These are phyloP conservation scores for Beverwykella pulmonaria DNA, from an alignment of 495 filamentous ascomycete genomes.

Conservation along the genomic window DNA sequence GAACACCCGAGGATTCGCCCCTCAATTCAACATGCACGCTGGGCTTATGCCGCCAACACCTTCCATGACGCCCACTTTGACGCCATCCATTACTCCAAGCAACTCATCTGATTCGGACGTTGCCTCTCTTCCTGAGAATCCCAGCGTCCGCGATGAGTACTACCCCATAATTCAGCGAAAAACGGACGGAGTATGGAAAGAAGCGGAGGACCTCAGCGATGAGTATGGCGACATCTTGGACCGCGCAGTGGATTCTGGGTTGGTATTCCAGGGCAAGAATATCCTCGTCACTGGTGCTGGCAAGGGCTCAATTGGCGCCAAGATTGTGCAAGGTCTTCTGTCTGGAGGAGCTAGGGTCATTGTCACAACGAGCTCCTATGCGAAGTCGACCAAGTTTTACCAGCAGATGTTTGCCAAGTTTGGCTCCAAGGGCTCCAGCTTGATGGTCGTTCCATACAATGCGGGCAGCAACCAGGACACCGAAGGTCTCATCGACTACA, in stretches of 20 bases:
- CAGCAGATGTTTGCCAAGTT: constrained; percentile 93
- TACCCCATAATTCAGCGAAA: constrained; percentile 94
- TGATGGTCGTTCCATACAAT: constrained; percentile 96
- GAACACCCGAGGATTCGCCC: background rate
- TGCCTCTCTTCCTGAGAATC: constrained; percentile 2
- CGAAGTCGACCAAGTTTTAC: constrained; percentile 95
- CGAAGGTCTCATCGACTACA: constrained; percentile 87
- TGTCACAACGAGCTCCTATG: constrained; percentile 92
- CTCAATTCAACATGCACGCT: background rate
- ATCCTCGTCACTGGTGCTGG: constrained; percentile 96
- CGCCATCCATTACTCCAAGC: background rate
- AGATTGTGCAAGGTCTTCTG: constrained; percentile 90
- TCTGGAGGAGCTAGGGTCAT: constrained; percentile 92
- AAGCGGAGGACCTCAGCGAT: constrained; percentile 50
- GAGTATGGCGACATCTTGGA: background rate
- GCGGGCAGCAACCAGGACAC: constrained; percentile 95
- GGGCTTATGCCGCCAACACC: constrained; percentile 2
- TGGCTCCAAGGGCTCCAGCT: constrained; percentile 85
- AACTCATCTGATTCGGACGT: constrained; percentile 2
- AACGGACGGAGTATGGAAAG: constrained; percentile 89
- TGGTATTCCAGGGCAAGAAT: constrained; percentile 89
- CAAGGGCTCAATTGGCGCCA: constrained; percentile 92
- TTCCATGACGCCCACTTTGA: constrained; percentile 9
- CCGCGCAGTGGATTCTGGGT: constrained; percentile 56
- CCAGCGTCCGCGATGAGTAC: constrained; percentile 62